phyloP scores from a whole-genome alignment of 352 stramenopile species.

The Pythium pectinolyticum region DNA sequence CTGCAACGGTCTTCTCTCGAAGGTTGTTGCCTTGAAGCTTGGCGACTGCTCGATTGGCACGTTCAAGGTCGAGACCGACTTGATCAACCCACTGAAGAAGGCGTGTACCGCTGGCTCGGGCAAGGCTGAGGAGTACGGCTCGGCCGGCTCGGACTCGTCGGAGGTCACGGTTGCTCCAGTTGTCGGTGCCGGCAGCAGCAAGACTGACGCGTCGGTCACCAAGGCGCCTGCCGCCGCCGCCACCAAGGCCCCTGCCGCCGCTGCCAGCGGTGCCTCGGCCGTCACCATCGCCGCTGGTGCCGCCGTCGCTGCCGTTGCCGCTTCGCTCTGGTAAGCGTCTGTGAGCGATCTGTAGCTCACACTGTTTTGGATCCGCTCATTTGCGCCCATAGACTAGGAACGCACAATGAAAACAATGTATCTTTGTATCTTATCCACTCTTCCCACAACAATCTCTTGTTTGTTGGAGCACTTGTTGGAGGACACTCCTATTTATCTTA shows the following conservation, averaged over 20 bases:
- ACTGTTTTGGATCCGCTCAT: neutral
- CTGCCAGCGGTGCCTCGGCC: neutral
- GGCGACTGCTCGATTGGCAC: conserved; percentile 17
- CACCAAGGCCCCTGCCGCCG: neutral
- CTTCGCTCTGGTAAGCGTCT: conserved; percentile 5
- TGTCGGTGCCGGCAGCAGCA: too few relatives aligned
- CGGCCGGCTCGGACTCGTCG: too few relatives aligned
- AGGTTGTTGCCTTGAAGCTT: conserved; percentile 9
- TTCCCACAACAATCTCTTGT: too few relatives aligned
- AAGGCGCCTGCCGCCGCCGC: neutral
- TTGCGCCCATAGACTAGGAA: neutral
- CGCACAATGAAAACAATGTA: neutral
- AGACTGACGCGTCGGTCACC: too few relatives aligned
- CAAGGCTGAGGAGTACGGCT: neutral
- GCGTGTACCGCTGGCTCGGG: neutral
- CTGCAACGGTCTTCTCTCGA: conserved; percentile 25
- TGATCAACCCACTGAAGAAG: conserved; percentile 16
- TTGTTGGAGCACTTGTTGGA: too few relatives aligned
- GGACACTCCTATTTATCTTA: too few relatives aligned
- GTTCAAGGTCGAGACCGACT: conserved; percentile 20
- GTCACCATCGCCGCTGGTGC: conserved; percentile 2
- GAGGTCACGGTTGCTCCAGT: too few relatives aligned
- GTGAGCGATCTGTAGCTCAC: too few relatives aligned
- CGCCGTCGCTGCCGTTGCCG: conserved; percentile 13
- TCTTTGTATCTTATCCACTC: neutral